Percentiles rank a stretch among this genome's conserved stretches.
These are phyloP conservation scores for Verticillium nonalfalfae DNA, from an alignment of 2,329 filamentous ascomycete species.

Conservation along the genomic window DNA sequence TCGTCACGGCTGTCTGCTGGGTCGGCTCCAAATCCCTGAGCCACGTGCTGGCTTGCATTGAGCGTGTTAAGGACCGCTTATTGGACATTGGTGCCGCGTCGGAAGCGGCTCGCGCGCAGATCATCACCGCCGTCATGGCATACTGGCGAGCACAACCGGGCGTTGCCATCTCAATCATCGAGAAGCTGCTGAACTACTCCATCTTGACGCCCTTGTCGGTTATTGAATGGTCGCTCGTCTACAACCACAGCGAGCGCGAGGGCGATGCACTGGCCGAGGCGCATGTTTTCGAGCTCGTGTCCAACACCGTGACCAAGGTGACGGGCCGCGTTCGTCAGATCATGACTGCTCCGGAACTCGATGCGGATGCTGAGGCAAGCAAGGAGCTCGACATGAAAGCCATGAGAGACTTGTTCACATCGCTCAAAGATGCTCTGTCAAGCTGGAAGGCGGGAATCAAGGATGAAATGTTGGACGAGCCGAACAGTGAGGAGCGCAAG, in stretches of 20 bases:
- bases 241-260: conserved; percentile 45
- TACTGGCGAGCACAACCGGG: conserved; percentile 95
- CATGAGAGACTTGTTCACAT: conserved; percentile 73
- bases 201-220: conserved; percentile 83
- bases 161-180: conserved; percentile 84
- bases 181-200: conserved; percentile 96
- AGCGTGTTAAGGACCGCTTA: conserved; percentile 86
- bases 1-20: conserved; percentile 88
- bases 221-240: conserved; percentile 76
- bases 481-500: conserved; percentile 52
- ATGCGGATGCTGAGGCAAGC: conserved; percentile 52
- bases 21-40: conserved; percentile 94
- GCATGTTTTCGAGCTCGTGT: conserved; percentile 85
- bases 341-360: conserved; percentile 51
- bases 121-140: conserved; percentile 81
- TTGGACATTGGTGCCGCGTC: conserved; percentile 71
- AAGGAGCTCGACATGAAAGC: conserved; percentile 62
- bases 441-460: conserved; percentile 68
- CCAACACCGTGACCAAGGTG: conserved; percentile 84
- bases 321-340: conserved; percentile 81
- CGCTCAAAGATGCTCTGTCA: conserved; percentile 71
- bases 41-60: conserved; percentile 91
- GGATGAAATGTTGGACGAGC: conserved; percentile 68
- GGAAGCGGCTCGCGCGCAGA: conserved; percentile 73
- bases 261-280: conserved; percentile 64